These are phyloP conservation scores for Boletellus dicymbophilus DNA, from an alignment of 1,284 basidiomycete genomes.

Conservation along the genomic window DNA sequence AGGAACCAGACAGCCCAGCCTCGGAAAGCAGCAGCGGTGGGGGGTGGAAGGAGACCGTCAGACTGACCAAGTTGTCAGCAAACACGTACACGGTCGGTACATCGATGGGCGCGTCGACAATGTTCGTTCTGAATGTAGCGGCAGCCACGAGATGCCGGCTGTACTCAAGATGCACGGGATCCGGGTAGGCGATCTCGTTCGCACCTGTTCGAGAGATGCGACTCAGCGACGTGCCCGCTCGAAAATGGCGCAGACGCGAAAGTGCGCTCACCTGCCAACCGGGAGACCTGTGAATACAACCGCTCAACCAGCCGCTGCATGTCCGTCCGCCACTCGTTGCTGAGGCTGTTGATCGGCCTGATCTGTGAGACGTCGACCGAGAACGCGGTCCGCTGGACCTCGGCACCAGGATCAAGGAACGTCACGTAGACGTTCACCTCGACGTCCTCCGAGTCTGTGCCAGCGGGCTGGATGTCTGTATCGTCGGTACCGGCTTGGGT, in stretches of 20 bases:
- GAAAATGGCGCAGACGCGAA: too few species aligned
- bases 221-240: too few species aligned
- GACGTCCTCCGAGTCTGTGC: too few species aligned
- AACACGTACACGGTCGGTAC: background rate
- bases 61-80: background rate
- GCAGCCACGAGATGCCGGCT: background rate
- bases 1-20: too few species aligned
- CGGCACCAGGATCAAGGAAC: background rate
- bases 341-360: background rate
- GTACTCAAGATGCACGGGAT: slow-evolving; percentile 3
- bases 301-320: slow-evolving; percentile 5
- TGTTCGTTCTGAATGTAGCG: background rate
- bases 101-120: background rate
- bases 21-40: too few species aligned
- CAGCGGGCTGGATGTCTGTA: too few species aligned
- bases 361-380: background rate
- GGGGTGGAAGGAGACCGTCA: too few species aligned
- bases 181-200: background rate
- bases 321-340: background rate
- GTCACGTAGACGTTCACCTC: slow-evolving; percentile 4
- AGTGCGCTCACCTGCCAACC: slow-evolving; percentile 1
- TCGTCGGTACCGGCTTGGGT: too few species aligned
- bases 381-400: background rate
- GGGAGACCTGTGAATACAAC: background rate
- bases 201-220: background rate